A percentile compares a stretch with the other conserved stretches of the same genome.
phyloP scores from a whole-genome alignment of 179 eudicot species.

The Beta corolliflora region DNA sequence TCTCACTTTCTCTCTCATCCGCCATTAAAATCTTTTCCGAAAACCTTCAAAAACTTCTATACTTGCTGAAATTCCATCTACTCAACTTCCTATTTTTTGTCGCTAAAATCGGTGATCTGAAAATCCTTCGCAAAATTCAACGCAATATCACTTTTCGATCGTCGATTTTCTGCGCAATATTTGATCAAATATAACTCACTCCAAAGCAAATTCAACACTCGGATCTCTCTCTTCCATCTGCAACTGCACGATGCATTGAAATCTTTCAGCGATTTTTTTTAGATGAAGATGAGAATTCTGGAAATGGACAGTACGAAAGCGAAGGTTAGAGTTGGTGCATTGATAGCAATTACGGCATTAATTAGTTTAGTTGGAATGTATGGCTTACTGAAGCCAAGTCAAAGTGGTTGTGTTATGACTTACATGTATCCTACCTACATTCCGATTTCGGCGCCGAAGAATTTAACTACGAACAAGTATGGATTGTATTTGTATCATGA shows the following conservation, averaged over 20 bases:
- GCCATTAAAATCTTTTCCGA: neutral
- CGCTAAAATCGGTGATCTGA: slow-evolving; percentile 7
- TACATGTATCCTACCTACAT: slow-evolving; percentile 98
- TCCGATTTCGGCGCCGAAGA: slow-evolving; percentile 64
- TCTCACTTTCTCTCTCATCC: neutral
- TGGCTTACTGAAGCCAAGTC: slow-evolving; percentile 58
- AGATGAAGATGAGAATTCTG: neutral
- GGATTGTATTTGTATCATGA: slow-evolving; percentile 93
- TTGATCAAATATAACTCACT: neutral
- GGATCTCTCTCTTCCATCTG: neutral
- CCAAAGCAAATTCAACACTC: neutral
- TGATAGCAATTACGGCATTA: slow-evolving; percentile 47
- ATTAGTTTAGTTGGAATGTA: slow-evolving; percentile 54
- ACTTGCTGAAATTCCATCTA: neutral
- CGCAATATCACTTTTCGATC: neutral
- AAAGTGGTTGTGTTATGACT: slow-evolving; percentile 91
- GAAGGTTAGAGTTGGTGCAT: slow-evolving; percentile 48
- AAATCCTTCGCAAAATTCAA: neutral
- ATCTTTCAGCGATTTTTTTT: neutral
- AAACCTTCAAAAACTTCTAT: neutral
- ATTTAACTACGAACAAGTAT: slow-evolving; percentile 65
- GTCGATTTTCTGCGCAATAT: neutral
- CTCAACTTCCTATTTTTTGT: neutral
- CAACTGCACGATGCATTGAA: neutral
- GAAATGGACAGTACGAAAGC: slow-evolving; percentile 55